Evolutionary conservation across 2,329 filamentous ascomycete species (phyloP).

Genomic region (Cercospora sp.): DNA sequence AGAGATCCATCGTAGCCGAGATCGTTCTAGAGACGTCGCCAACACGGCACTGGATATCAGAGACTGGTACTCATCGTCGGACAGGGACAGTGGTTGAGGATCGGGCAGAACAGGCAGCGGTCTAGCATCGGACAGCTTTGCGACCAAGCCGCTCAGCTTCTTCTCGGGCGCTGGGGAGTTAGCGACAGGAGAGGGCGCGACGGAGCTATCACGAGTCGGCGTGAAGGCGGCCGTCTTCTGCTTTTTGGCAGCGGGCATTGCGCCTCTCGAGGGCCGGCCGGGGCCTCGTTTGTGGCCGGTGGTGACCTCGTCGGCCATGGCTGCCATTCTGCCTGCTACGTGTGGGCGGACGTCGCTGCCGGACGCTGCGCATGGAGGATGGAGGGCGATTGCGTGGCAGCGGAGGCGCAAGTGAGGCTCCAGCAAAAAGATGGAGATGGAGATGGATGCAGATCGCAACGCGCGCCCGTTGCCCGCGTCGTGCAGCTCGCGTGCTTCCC

Average conservation of each 20-base stretch:
- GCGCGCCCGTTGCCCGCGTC: conserved; percentile 1
- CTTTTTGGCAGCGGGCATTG: conserved; percentile 33
- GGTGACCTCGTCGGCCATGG: conserved; percentile 4
- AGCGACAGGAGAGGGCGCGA: conserved; percentile 21
- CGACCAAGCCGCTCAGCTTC: conserved; percentile 54
- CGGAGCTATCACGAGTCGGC: conserved; percentile 14
- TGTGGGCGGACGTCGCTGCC: background rate
- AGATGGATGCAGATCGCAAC: background rate
- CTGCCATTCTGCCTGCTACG: background rate
- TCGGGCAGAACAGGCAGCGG: conserved; percentile 70
- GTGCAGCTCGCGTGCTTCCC: background rate
- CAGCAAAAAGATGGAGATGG: background rate
- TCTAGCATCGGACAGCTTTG: conserved; percentile 63
- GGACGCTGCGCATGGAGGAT: background rate
- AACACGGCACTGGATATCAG: conserved; percentile 76
- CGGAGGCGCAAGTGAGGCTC: background rate
- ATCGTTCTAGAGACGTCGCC: conserved; percentile 70
- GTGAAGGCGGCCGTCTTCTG: conserved; percentile 21
- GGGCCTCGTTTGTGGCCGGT: conserved; percentile 34
- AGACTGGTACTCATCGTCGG: conserved; percentile 68
- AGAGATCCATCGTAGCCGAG: conserved; percentile 70
- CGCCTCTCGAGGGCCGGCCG: conserved; percentile 22
- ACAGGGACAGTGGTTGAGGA: conserved; percentile 64
- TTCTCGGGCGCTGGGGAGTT: conserved; percentile 28
- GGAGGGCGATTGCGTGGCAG: background rate